Conservation (phyloP, 2,329 filamentous ascomycete species). For the Thelonectria blattea region DNA sequence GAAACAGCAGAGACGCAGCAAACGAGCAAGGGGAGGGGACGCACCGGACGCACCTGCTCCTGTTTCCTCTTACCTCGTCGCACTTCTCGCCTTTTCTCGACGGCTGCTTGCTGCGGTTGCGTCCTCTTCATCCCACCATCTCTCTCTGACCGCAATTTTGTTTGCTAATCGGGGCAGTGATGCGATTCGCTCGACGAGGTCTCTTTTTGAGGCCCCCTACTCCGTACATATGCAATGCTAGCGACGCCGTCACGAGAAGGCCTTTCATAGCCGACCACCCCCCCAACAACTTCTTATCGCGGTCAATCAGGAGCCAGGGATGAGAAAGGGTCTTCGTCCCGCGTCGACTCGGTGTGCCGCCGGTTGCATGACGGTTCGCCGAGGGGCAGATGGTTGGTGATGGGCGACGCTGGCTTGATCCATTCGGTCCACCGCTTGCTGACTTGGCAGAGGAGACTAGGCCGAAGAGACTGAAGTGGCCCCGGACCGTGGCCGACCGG, state of each 20-base stretch:
- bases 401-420: conserved; percentile 28
- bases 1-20: background rate
- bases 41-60: background rate
- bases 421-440: conserved; percentile 35
- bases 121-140: background rate
- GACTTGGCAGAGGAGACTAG: conserved; percentile 30
- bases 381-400: conserved; percentile 33
- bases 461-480: conserved; percentile 19
- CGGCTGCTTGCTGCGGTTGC: background rate
- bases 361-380: conserved; percentile 34
- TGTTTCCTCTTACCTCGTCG: conserved; percentile 11
- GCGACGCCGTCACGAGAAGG: conserved; percentile 8
- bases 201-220: conserved; percentile 24
- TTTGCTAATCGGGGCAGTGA: conserved; percentile 10
- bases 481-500: conserved; percentile 27
- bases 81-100: background rate
- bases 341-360: conserved; percentile 38
- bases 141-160: conserved; percentile 24
- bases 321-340: conserved; percentile 24
- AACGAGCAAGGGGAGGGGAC: background rate
- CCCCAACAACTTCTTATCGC: conserved; percentile 17
- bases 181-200: conserved; percentile 31
- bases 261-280: conserved; percentile 9
- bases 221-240: conserved; percentile 13
- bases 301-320: conserved; percentile 33